These are phyloP conservation scores for Russula sp. DNA, from an alignment of 768 basidiomycete genomes.

Conservation along the genomic window DNA sequence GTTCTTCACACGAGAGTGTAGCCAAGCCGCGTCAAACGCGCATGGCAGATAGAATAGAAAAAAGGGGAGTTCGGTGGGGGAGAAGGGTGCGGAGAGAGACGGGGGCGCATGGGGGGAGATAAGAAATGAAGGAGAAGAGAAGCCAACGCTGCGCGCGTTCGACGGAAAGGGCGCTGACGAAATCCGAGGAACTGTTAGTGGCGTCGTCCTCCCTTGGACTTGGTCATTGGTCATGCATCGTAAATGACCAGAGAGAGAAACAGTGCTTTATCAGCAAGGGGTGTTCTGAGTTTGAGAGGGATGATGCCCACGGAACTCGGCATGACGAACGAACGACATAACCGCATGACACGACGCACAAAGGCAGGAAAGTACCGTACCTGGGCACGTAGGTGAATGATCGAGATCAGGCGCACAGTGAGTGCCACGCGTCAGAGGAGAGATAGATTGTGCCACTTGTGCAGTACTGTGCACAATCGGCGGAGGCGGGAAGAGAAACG, in stretches of 20 bases:
- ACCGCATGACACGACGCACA: no score
- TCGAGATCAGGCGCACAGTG: neutral
- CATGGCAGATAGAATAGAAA: constrained; percentile 3
- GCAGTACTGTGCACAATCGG: no score
- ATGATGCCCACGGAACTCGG: neutral
- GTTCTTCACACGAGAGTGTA: constrained; percentile 17
- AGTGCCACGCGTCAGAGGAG: neutral
- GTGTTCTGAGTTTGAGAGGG: neutral
- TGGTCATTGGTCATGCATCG: neutral
- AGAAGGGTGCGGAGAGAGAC: neutral
- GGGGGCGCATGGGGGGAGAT: constrained; percentile 6
- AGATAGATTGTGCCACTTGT: neutral
- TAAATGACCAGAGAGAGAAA: neutral
- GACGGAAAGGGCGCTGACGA: neutral
- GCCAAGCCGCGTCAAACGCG: neutral
- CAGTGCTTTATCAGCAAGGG: neutral
- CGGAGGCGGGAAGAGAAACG: neutral
- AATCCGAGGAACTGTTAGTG: constrained; percentile 9
- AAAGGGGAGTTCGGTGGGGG: neutral
- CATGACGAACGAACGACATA: constrained; percentile 4
- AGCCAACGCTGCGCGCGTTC: neutral
- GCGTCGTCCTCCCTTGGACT: neutral
- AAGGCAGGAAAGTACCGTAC: no score
- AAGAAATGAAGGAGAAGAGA: constrained; percentile 22
- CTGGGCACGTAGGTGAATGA: neutral